Conservation (phyloP, 345 rosid genomes). For the Aquilaria sinensis region DNA sequence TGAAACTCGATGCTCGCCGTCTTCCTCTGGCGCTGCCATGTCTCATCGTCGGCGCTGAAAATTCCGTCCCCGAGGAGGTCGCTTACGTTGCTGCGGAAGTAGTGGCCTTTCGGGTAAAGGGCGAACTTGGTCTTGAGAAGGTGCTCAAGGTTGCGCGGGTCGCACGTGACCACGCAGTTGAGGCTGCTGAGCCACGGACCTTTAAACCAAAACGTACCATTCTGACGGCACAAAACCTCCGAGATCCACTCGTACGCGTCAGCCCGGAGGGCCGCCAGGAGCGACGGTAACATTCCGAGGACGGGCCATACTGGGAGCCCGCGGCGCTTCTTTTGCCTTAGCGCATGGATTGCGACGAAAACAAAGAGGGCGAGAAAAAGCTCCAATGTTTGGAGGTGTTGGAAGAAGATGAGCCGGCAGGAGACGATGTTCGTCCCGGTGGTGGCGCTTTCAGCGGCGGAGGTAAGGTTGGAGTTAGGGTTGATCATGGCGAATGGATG, state of each 20-base stretch:
- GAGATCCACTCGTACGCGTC: constrained; percentile 78
- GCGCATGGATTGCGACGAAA: constrained; percentile 40
- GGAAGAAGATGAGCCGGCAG: constrained; percentile 30
- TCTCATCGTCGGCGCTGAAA: constrained; percentile 78
- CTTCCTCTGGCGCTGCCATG: constrained; percentile 85
- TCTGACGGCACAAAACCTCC: constrained; percentile 41
- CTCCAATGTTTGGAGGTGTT: constrained; percentile 45
- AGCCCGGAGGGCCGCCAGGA: constrained; percentile 32
- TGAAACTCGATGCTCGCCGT: constrained; percentile 93
- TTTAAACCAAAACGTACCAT: constrained; percentile 69
- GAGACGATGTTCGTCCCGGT: constrained; percentile 8
- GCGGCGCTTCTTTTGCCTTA: constrained; percentile 41
- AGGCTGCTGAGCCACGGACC: constrained; percentile 87
- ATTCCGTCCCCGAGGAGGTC: constrained; percentile 92
- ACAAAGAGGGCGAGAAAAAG: constrained; percentile 41
- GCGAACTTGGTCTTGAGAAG: constrained; percentile 81
- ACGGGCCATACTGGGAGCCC: constrained; percentile 82
- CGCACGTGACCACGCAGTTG: constrained; percentile 66
- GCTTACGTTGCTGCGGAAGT: constrained; percentile 54
- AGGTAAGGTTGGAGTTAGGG: constrained; percentile 28
- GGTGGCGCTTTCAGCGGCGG: background rate
- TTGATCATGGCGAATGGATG: constrained; percentile 38
- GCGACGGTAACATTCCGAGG: constrained; percentile 89
- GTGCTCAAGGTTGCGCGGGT: constrained; percentile 84
- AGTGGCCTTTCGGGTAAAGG: constrained; percentile 80